phyloP scores from a whole-genome alignment of 1,284 basidiomycete genomes.

The Sanguinoderma infundibulare region DNA sequence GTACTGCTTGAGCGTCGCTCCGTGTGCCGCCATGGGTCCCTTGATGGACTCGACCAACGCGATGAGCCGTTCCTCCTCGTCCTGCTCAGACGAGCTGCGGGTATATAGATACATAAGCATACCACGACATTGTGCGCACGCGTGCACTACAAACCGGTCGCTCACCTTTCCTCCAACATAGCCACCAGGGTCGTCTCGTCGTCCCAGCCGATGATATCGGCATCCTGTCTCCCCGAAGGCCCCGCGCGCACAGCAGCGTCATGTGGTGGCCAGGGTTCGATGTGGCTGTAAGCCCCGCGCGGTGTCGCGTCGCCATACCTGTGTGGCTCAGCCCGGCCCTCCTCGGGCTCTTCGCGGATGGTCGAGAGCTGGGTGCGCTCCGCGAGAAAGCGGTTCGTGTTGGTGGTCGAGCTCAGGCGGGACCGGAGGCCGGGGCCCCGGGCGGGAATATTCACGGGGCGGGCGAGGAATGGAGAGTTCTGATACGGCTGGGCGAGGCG shows the following conservation, averaged over 20 bases:
- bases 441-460: conserved; percentile 10
- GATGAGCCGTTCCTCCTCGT: conserved; percentile 41
- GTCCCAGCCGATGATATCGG: conserved; percentile 52
- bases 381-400: conserved; percentile 28
- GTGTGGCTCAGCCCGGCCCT: conserved; percentile 11
- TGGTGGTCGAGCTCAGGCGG: conserved; percentile 24
- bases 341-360: conserved; percentile 27
- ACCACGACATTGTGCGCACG: background rate
- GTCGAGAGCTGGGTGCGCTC: conserved; percentile 21
- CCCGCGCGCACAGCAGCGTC: conserved; percentile 19
- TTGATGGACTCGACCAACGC: conserved; percentile 53
- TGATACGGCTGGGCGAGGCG: conserved; percentile 15
- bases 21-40: conserved; percentile 48
- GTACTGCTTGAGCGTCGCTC: conserved; percentile 49
- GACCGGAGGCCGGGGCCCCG: conserved; percentile 22
- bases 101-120: conserved; percentile 3
- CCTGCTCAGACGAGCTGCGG: conserved; percentile 25
- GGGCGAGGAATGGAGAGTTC: conserved; percentile 16
- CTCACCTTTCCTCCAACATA: conserved; percentile 51
- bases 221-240: conserved; percentile 27
- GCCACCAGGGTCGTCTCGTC: conserved; percentile 60
- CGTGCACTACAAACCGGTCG: conserved; percentile 4
- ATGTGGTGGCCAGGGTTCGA: conserved; percentile 19
- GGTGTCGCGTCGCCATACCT: conserved; percentile 8
- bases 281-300: conserved; percentile 21